Percentiles rank a stretch among this genome's conserved stretches.
These are phyloP conservation scores for Talaromyces sp. DNA, from an alignment of 2,329 filamentous ascomycete species.

Conservation along the genomic window DNA sequence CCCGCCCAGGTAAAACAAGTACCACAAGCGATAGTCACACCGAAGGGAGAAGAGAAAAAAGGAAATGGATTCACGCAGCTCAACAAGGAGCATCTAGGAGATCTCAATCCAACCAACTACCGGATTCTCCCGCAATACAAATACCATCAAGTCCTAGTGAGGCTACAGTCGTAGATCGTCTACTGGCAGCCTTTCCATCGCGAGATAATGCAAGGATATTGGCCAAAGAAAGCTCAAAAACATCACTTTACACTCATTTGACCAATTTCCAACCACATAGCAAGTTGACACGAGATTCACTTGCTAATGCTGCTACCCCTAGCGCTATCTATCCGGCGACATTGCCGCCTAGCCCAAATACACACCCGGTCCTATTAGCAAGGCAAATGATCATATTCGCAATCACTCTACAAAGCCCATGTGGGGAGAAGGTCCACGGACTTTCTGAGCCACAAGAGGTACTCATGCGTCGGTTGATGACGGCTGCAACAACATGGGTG, in stretches of 20 bases:
- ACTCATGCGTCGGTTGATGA: slow-evolving; percentile 1
- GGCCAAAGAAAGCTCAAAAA: slow-evolving; percentile 12
- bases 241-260: slow-evolving; percentile 2
- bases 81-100: neutral
- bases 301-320: neutral
- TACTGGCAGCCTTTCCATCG: slow-evolving; percentile 22
- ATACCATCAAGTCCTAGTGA: neutral
- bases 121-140: neutral
- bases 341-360: slow-evolving; percentile 11
- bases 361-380: slow-evolving; percentile 38
- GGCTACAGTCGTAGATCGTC: neutral
- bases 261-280: slow-evolving; percentile 16
- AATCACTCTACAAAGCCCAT: slow-evolving; percentile 30
- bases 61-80: neutral
- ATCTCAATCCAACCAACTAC: neutral
- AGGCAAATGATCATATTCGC: slow-evolving; percentile 37
- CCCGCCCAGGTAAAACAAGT: neutral
- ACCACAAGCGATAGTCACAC: neutral
- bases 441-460: slow-evolving; percentile 25
- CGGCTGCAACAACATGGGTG: slow-evolving; percentile 27
- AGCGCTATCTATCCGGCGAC: neutral
- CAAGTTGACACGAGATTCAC: slow-evolving; percentile 14
- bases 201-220: slow-evolving; percentile 16
- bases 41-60: neutral
- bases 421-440: slow-evolving; percentile 7